Base-by-base conservation (phyloP, 2,329 filamentous ascomycete species). In the Alternaria brassicae region DNA sequence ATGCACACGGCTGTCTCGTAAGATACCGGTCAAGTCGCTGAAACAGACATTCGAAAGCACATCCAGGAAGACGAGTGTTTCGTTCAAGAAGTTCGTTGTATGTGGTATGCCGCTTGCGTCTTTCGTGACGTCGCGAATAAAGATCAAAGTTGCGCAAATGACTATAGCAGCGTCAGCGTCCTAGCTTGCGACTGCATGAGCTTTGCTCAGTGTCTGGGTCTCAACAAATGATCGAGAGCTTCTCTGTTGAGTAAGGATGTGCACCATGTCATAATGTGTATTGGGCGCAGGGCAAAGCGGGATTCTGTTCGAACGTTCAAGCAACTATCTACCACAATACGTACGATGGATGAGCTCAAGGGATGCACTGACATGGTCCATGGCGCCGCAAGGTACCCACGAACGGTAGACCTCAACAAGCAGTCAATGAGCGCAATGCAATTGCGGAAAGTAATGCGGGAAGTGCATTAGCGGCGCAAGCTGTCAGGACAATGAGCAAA, bases 31-130 rank as follows among this genome's bases (percentile, higher is more conserved):
- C 4, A 56, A 50, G 17, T 60, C 60, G 27, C 55, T 40, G 23
- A 65, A 63, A 34, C 64, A 65, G n/a, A 67, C 44, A 10, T 60
- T 53, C 17, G 57, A 51, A 39, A 65, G 65, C 7, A 58, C 52
- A 7, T 67, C 64, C 6, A 67, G 28, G 8, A 67, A 67, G 23
- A 58, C 25, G 13, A 65, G 62, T 9, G 47, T 50, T 28, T 53
- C 32, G 6, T 57, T 48, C 10, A 67, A 34, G 12, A 39, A 50
- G 23, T 47, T 52, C 6, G 57, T 45, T 15, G 37, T 60, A 32
- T 51, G 41, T 17, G 30, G 39, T 13, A 45, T 48, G 25, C 41
- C 30, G 27, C 36, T 27, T 15, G 50, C 53, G 28, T 55, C 45
- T 41, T 63, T 56, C 2, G 53, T 54, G 3, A 62, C 60, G 19